Conservation (phyloP, 345 rosid species). For the Populus nigra region DNA sequence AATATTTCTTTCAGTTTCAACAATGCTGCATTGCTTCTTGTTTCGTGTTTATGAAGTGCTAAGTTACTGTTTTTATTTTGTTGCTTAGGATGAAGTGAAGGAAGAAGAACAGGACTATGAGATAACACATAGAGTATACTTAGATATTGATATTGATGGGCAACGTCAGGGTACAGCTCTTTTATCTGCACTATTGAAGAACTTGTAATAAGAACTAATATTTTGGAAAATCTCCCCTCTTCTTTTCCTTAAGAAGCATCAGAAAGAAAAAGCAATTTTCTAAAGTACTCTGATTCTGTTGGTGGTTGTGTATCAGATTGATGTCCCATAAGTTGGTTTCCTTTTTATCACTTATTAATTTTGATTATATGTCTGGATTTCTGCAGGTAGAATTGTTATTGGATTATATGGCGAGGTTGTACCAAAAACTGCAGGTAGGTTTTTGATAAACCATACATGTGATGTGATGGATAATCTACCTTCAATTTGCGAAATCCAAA, state of each 20-base stretch:
- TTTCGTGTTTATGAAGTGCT: not conserved
- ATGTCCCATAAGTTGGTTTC: not conserved
- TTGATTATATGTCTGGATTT: not conserved
- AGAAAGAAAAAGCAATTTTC: not conserved
- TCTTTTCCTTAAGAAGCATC: not conserved
- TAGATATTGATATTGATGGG: conserved; percentile 88
- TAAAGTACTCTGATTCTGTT: not conserved
- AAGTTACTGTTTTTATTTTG: conserved; percentile 12
- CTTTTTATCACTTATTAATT: conserved; percentile 15
- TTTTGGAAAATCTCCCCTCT: not conserved
- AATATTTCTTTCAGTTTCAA: not conserved
- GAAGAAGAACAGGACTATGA: conserved; percentile 54
- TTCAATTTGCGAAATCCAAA: not conserved
- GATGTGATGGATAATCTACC: not conserved
- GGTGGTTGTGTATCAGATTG: not conserved
- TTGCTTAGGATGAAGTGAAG: conserved; percentile 55
- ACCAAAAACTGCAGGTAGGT: conserved; percentile 90
- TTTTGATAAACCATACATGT: conserved; percentile 11
- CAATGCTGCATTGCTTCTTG: not conserved
- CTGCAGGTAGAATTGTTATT: conserved; percentile 90
- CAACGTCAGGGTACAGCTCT: conserved; percentile 67
- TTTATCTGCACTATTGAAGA: not conserved
- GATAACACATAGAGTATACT: conserved; percentile 85
- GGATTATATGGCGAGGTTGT: conserved; percentile 88
- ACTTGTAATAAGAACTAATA: not conserved